Evolutionary conservation across 257 asterid genomes (phyloP), one percentile per base, ranked within the genome.

Genomic region (Scutellaria minor): DNA sequence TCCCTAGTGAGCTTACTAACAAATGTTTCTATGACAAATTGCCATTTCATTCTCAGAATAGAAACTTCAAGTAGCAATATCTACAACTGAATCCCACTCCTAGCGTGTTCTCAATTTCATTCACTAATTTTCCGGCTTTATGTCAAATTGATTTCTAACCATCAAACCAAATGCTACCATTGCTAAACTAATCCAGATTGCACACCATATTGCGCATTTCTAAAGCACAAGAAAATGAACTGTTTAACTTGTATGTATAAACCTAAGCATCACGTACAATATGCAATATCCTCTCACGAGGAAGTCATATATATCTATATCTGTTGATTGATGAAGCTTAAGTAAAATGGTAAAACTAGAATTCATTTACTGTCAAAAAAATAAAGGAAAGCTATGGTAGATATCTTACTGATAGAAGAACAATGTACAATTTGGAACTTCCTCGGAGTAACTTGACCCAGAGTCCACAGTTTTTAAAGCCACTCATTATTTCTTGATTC

Each of bases 281-380:
- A 12, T 50, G 44, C 70, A 47, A 35, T 61, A 13, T 13, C 24
- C 24, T 18, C 24, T 27, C 37, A 31, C 37, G 0, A 1, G 11
- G 10, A 20, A 55, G 9, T 14, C 1, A 15, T 65, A 55, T 6
- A 15, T 46, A 5, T 51, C 24, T 12, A 13, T 56, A 56, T 5
- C 27, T 69, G 35, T 10, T 39, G 9, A 60, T 15, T 31, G 45
- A 45, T 51, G 50, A 56, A 45, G 61, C 70, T 71, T 15, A 71
- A 39, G 22, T 54, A 64, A 70, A 72, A 71, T 64, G 67, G 64
- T 22, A 58, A 61, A n/a, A 11, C 48, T 39, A 20, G 60, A 24
- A 31, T 31, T 31, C 37, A 31, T 31, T 2, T 31, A 31, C 37
- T 31, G 37, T 1, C 5, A 5, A 31, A 31, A 31, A 31, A 31